Conservation (phyloP, 2,329 filamentous ascomycete species). For the Geosmithia putterillii region DNA sequence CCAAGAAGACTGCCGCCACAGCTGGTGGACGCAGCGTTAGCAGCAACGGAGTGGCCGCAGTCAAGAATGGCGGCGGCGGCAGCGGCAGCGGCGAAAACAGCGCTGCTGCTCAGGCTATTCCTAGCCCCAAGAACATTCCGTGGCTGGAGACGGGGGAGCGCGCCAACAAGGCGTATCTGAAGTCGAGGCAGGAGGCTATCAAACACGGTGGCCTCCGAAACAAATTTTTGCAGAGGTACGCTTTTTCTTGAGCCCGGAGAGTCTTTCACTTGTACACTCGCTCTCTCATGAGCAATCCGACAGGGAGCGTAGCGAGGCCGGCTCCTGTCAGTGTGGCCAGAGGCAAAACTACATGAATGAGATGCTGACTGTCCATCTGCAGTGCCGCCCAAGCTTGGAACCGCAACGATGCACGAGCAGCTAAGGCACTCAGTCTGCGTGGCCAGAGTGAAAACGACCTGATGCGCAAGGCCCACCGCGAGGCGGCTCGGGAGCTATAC, state of each 20-base stretch:
- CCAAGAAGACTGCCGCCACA: conserved; percentile 31
- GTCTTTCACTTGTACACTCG: too few relatives aligned
- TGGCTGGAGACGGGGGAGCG: conserved; percentile 91
- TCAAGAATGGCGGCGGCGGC: conserved; percentile 43
- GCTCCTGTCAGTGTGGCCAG: too few relatives aligned
- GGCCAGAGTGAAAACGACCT: conserved; percentile 94
- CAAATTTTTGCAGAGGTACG: conserved; percentile 88
- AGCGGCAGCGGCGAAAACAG: conserved; percentile 80
- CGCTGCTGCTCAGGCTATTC: conserved; percentile 69
- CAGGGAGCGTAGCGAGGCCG: too few relatives aligned
- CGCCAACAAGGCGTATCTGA: conserved; percentile 88
- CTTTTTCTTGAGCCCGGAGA: conserved; percentile 2
- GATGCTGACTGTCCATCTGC: neutral
- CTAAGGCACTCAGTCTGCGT: conserved; percentile 85
- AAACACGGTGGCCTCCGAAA: conserved; percentile 94
- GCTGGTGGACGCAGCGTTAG: too few relatives aligned
- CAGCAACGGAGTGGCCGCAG: conserved; percentile 50
- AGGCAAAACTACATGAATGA: too few relatives aligned
- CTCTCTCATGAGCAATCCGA: too few relatives aligned
- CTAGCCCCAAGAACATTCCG: conserved; percentile 80
- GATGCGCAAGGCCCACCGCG: conserved; percentile 93
- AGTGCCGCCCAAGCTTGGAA: conserved; percentile 98
- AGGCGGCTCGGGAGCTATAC: conserved; percentile 84
- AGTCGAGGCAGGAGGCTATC: conserved; percentile 89
- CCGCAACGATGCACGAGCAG: conserved; percentile 88